phyloP scores from a whole-genome alignment of 2,329 filamentous ascomycete species.

The Chlorencoelia australis region DNA sequence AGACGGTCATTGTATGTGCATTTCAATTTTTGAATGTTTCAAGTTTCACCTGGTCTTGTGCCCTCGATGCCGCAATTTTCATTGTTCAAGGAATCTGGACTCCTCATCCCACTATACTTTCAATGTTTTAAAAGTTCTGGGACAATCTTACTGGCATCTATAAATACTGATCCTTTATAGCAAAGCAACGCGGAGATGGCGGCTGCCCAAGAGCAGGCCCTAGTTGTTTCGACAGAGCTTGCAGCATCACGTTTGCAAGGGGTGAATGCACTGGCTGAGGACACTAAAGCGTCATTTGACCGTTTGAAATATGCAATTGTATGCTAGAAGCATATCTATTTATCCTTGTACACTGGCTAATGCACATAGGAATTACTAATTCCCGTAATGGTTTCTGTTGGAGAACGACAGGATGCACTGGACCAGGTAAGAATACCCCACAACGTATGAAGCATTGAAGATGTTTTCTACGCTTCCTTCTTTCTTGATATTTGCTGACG shows the following conservation, averaged over 20 bases:
- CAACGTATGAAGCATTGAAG: no score
- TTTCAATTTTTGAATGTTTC: no score
- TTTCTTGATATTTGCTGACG: constrained; percentile 1
- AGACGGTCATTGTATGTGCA: constrained; percentile 9
- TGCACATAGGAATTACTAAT: constrained; percentile 11
- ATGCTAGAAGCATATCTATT: constrained; percentile 1
- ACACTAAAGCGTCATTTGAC: constrained; percentile 13
- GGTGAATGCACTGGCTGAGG: constrained; percentile 16
- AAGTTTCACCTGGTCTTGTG: no score
- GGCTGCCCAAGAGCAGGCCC: constrained; percentile 20
- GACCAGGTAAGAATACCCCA: constrained; percentile 16
- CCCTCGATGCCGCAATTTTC: no score
- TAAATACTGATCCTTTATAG: no score
- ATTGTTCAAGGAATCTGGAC: no score
- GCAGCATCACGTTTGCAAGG: constrained; percentile 13
- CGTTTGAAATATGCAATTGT: constrained; percentile 15
- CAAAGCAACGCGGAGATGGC: constrained; percentile 23
- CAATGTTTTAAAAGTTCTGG: constrained; percentile 9
- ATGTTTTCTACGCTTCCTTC: no score
- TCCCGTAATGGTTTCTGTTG: constrained; percentile 14
- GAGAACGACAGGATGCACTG: constrained; percentile 17
- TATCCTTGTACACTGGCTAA: constrained; percentile 1
- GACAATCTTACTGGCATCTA: no score
- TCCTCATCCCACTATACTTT: no score
- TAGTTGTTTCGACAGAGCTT: constrained; percentile 14